Base-by-base conservation (phyloP, 2,329 filamentous ascomycete species). In the Bimuria novae-zelandiae region DNA sequence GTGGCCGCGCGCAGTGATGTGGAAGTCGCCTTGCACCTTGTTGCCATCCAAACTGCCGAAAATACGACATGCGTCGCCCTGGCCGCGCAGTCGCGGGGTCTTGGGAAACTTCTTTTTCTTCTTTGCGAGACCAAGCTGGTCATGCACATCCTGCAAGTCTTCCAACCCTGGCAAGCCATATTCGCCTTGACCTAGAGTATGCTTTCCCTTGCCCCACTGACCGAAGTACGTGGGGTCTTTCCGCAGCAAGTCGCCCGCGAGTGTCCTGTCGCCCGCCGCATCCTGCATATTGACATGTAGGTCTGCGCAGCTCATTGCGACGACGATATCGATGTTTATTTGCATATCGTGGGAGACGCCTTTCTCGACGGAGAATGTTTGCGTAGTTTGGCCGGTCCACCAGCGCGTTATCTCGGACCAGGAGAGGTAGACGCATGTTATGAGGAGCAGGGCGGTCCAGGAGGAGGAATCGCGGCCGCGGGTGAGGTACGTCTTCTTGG, bases 221-320 rank as follows among this genome's bases (percentile, higher is more conserved):
- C 73, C 70, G 91, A 93, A 99, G 58, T 78, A 84, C 7, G 94
- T 97, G 14, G 84, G 77, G 65, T 97, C 91, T 67, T 85, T 87
- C 59, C 84, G 81, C 56, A 99, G 80, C 58, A 87, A 80, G 32
- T 87, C 81, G 3, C 84, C 89, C 2, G 94, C 94, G 25, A 96
- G 82, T 65, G 97, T 96, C 58, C 90, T 87, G 74, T 99, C 94
- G 47, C 94, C 92, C 0, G 91, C 86, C 2, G 93, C 92, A 74
- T 99, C 94, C 78, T 97, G 94, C 45, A 99, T 92, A 76, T 99
- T 97, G 75, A 99, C 81, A 77, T 96, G 90, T n/a, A 99, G 77
- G 70, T 95, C 88, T 52, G 82, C 77, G 79, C 94, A 99, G 63
- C 82, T 79, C 94, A 99, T 99, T 47, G 82, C 82, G 43, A 99